phyloP scores from a whole-genome alignment of 345 rosid genomes.

The Camelina laxa region DNA sequence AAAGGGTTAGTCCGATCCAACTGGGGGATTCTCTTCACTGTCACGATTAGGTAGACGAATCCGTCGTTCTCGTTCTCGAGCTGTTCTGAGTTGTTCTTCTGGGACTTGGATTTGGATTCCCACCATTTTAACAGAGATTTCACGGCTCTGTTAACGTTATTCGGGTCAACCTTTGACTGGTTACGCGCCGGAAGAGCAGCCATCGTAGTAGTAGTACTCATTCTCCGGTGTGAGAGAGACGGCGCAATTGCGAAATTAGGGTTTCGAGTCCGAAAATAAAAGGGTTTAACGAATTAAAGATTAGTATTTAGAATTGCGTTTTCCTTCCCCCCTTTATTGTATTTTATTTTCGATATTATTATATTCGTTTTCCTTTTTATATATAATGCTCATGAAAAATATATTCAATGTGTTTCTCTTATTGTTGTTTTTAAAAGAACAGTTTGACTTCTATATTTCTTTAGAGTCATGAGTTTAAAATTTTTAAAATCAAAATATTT shows the following conservation, averaged over 20 bases:
- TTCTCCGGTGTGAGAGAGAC: conserved; percentile 29
- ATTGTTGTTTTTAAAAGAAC: too few species aligned
- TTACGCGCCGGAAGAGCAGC: conserved; percentile 19
- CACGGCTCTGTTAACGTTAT: conserved; percentile 55
- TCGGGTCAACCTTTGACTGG: conserved; percentile 32
- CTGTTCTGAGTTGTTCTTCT: conserved; percentile 50
- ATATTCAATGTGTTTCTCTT: too few species aligned
- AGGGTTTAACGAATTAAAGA: not conserved
- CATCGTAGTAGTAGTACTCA: not conserved
- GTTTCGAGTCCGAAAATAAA: not conserved
- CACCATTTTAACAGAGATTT: conserved; percentile 69
- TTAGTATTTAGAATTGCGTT: not conserved
- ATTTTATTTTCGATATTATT: not conserved
- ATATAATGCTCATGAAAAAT: too few species aligned
- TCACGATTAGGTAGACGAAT: conserved; percentile 58
- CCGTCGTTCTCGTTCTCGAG: conserved; percentile 64
- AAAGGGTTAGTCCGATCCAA: conserved; percentile 55
- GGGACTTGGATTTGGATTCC: conserved; percentile 48
- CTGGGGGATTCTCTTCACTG: conserved; percentile 65
- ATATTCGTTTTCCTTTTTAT: not conserved
- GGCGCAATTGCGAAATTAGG: conserved; percentile 32
- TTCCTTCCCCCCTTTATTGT: not conserved
- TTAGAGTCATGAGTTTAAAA: too few species aligned
- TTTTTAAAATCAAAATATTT: too few species aligned
- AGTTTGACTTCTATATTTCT: too few species aligned